Base-by-base conservation (phyloP, 1,139 yeast species). In the Blastobotrys malaysiensis region DNA sequence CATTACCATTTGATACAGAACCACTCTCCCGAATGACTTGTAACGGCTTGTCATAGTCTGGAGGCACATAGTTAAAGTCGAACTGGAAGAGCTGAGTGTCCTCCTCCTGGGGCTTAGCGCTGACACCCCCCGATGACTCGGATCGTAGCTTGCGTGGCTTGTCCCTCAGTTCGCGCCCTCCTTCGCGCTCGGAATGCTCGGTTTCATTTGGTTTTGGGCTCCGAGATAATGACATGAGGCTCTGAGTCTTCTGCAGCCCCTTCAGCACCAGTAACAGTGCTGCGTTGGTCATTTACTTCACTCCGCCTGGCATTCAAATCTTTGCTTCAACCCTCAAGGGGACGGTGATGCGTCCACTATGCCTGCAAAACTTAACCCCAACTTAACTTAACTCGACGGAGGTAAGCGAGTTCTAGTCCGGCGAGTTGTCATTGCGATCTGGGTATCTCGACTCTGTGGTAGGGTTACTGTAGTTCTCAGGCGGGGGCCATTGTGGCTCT, bases 201-300 rank as follows among this genome's bases (percentile, higher is more conserved):
- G 21, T 4, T 19, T 21, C 16, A 13, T 20, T 14, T 13, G 26
- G 14, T 19, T 39, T 20, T 47, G 44, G 4, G 49, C 16, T 9
- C 49, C 24, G 19, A 36, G 45, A 36, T 18, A 20, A 3, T 45
- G 39, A 31, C 39, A 31, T 31, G 26, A 43, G 13, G 13, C 50
- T 43, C 20, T 31, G 50, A 13, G 48, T 50, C 45, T 48, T 51
- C 36, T 57, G 58, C 16, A 60, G 56, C 45, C 64, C 65, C 47
- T 59, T 59, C 22, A 62, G 55, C 49, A 62, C 62, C 22, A 61
- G 49, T 44, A 56, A 48, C 18, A 62, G 52, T 20, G 39, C 39
- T 16, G 65, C 64, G 52, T 62, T 62, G 44, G 63, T 55, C 65
- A 62, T 59, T 18, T 46, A 43, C 7, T n/a, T 16, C 43, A 5